phyloP scores from a whole-genome alignment of 2,329 filamentous ascomycete species.

The Thielaviopsis musarum region DNA sequence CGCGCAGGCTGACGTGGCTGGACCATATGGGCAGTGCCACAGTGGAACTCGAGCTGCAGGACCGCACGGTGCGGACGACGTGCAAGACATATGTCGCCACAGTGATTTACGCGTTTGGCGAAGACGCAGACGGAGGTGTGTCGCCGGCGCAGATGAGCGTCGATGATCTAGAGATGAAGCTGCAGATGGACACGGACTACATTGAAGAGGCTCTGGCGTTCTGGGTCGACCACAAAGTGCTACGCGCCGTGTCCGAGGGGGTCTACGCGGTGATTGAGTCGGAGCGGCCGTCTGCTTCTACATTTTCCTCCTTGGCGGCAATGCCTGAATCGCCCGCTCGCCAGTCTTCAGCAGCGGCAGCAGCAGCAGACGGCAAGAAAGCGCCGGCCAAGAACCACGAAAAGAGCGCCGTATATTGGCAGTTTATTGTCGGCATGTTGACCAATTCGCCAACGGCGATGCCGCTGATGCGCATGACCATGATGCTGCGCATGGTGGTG shows the following conservation, averaged over 20 bases:
- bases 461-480: constrained; percentile 64
- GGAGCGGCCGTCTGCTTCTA: constrained; percentile 21
- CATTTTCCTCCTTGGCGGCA: neutral
- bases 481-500: constrained; percentile 91
- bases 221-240: constrained; percentile 53
- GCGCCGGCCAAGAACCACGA: constrained; percentile 36
- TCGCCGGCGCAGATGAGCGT: constrained; percentile 21
- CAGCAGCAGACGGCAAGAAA: constrained; percentile 22
- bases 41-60: constrained; percentile 67
- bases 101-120: constrained; percentile 62
- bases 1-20: constrained; percentile 78
- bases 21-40: constrained; percentile 64
- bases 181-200: constrained; percentile 61
- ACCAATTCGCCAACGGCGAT: constrained; percentile 73
- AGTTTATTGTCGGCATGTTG: constrained; percentile 88
- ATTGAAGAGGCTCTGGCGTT: constrained; percentile 50
- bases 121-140: constrained; percentile 18
- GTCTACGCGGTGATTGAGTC: constrained; percentile 54
- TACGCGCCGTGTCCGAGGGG: constrained; percentile 37
- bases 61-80: constrained; percentile 56
- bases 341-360: constrained; percentile 17
- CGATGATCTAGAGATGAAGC: constrained; percentile 34
- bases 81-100: constrained; percentile 75
- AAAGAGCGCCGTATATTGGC: constrained; percentile 56
- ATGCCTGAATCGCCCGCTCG: neutral